Percentiles rank a stretch among this genome's conserved stretches.
Evolutionary conservation across 306 rosid species (phyloP).

Genomic region (Cucumis melo): DNA sequence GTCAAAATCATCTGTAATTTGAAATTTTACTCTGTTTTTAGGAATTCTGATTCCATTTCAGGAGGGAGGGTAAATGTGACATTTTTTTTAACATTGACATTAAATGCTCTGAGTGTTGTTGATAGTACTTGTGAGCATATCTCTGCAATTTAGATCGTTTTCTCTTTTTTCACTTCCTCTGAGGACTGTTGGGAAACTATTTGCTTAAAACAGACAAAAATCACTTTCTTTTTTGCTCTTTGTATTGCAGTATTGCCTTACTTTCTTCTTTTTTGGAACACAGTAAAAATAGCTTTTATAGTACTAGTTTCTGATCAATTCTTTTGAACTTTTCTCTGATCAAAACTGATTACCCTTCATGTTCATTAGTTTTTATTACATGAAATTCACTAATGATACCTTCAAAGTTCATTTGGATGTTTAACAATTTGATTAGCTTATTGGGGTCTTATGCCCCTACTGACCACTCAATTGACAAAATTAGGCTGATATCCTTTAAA

Average conservation of each 20-base stretch:
- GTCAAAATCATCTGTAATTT: conserved; percentile 5
- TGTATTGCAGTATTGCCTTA: background rate
- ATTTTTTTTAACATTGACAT: conserved; percentile 24
- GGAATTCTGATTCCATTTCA: background rate
- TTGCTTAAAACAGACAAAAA: conserved; percentile 6
- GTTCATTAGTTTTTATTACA: background rate
- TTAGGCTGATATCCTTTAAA: background rate
- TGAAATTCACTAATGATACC: background rate
- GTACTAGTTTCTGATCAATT: background rate
- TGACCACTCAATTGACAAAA: background rate
- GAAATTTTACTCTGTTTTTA: background rate
- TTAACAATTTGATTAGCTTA: background rate
- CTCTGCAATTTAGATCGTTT: conserved; percentile 7
- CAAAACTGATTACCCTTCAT: background rate
- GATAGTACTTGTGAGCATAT: conserved; percentile 5
- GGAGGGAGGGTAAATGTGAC: conserved; percentile 1
- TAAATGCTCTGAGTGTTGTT: conserved; percentile 8
- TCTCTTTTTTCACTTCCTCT: background rate
- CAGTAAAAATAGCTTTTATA: background rate
- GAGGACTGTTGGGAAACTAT: background rate
- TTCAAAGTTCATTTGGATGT: background rate
- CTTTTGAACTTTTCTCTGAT: conserved; percentile 1
- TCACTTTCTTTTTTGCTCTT: background rate
- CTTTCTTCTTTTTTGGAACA: background rate
- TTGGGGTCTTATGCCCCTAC: background rate